A percentile compares a stretch with the other conserved stretches of the same genome.
Evolutionary conservation across 2,329 filamentous ascomycete genomes (phyloP).

Genomic region (Lojkania enalia): DNA sequence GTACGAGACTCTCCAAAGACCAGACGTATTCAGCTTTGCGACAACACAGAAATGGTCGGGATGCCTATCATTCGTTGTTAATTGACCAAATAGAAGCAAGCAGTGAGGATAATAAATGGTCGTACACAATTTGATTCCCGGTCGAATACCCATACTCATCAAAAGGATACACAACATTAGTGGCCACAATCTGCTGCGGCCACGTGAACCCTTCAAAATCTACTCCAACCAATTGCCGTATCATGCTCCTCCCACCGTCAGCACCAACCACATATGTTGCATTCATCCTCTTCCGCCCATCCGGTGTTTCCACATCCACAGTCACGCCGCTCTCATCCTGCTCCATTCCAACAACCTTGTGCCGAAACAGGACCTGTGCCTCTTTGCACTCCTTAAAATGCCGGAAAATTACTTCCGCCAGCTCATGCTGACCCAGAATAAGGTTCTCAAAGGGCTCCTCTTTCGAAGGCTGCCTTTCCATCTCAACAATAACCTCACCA

Average conservation of each 20-base stretch:
- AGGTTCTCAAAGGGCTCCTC: slow-evolving; percentile 27
- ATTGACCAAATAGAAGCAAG: neutral
- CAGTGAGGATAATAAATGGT: neutral
- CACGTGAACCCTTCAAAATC: slow-evolving; percentile 23
- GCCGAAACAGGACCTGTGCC: slow-evolving; percentile 2
- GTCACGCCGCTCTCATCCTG: neutral
- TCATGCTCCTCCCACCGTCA: slow-evolving; percentile 8
- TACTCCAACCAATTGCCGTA: slow-evolving; percentile 9
- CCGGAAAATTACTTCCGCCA: slow-evolving; percentile 18
- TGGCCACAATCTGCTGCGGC: slow-evolving; percentile 19
- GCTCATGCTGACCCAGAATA: slow-evolving; percentile 19
- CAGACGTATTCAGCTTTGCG: slow-evolving; percentile 7
- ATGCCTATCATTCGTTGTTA: slow-evolving; percentile 3
- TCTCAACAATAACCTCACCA: slow-evolving; percentile 11
- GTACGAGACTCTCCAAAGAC: slow-evolving; percentile 11
- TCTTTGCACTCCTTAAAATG: slow-evolving; percentile 11
- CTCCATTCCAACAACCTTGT: slow-evolving; percentile 1
- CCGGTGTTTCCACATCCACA: slow-evolving; percentile 5
- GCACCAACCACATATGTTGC: slow-evolving; percentile 9
- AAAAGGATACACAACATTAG: slow-evolving; percentile 25
- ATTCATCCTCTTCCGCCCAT: neutral
- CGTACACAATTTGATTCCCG: slow-evolving; percentile 11
- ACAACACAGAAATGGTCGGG: slow-evolving; percentile 9
- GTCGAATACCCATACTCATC: slow-evolving; percentile 8
- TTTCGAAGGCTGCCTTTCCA: slow-evolving; percentile 11